Base-by-base conservation (phyloP, 2,329 filamentous ascomycete species). In the Fusarium buharicum region DNA sequence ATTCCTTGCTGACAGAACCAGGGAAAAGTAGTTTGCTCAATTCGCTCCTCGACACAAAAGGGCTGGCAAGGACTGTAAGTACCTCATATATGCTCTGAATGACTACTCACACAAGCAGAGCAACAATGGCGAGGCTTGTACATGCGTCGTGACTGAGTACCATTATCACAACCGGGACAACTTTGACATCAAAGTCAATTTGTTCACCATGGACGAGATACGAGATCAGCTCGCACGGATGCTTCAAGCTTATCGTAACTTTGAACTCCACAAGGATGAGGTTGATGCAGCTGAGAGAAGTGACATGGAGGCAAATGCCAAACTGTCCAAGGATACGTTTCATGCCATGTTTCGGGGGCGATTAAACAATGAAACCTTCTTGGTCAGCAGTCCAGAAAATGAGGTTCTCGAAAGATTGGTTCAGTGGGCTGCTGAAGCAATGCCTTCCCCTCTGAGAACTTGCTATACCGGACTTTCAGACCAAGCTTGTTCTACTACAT, bases 11-110 rank as follows among this genome's bases (percentile, higher is more conserved):
- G 31, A 52, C 9, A 14, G 1, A 4, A 0, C 3, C 27, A 76
- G 80, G 81, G 0, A 82, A 83, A 69, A 82, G 80, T 53, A 83
- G 81, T 54, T 66, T 83, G 4, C 70, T 83, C 14, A 83, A 83
- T 61, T 81, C 79, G 1, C 70, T 83, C 1, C 70, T 84, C 4
- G 80, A 83, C 45, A 70, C 45, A 1, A 45, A 61, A 1, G 71
- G 67, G 1, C 70, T 84, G 2, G 79, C 79, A 0, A 73, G 77
- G 58, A 72, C 78, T 2, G 80, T 82, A 70, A 74, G 79, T 66
- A 2, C 17, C 4, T 2, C 6, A 1, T 33, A n/a, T 9, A 0
- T 11, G 1, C 30, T 4, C 18, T 4, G 39, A 4, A 13, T 33
- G 8, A 6, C 22, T 2, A 18, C 38, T 22, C 9, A 61, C 20